Conservation (phyloP, 495 filamentous ascomycete species). For the Podospora sp. region DNA sequence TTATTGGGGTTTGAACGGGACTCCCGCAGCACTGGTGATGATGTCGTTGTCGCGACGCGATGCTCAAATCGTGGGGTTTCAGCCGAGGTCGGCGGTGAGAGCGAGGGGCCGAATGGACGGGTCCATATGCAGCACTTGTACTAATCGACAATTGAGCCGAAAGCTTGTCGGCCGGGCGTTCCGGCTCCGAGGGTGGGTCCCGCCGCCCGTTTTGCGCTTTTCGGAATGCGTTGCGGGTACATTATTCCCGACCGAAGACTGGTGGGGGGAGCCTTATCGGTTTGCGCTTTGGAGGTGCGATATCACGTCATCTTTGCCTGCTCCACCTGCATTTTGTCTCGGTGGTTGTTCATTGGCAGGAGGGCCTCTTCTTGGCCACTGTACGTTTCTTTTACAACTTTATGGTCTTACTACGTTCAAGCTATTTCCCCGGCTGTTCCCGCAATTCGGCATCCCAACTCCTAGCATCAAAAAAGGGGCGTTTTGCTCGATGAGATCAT, state of each 20-base stretch:
- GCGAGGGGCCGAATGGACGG: no score
- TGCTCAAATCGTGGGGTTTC: not conserved
- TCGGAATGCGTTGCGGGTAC: not conserved
- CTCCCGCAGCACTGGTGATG: not conserved
- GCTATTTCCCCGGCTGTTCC: not conserved
- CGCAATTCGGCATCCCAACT: not conserved
- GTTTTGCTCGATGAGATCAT: not conserved
- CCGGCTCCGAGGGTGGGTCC: not conserved
- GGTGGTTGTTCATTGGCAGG: no score
- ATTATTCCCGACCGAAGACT: not conserved
- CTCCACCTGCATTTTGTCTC: no score
- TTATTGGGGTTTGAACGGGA: not conserved
- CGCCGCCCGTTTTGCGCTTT: not conserved
- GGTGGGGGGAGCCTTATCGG: slow-evolving; percentile 4
- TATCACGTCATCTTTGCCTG: slow-evolving; percentile 21
- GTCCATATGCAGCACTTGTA: no score
- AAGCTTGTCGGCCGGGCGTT: not conserved
- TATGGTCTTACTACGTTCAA: no score
- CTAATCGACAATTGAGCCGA: no score
- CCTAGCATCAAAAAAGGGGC: not conserved
- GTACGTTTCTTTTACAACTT: no score
- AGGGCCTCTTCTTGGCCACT: no score
- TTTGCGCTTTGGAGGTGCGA: slow-evolving; percentile 9
- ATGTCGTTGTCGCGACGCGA: not conserved
- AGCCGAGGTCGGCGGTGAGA: not conserved